Conservation (phyloP, 202 grass and related monocot genomes). For the Sporobolus alterniflorus region DNA sequence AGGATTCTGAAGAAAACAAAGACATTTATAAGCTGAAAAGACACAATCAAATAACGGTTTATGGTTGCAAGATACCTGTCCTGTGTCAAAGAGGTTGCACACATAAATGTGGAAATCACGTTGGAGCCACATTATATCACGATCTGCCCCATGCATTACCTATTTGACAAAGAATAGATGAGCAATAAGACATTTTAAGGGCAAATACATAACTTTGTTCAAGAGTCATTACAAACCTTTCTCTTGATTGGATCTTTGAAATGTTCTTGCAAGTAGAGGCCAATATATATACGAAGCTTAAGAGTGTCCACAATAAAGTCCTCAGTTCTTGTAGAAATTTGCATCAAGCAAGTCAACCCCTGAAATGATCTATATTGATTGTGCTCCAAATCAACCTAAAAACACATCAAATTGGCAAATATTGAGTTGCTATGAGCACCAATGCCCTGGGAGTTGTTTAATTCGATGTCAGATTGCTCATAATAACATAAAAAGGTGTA, state of each 20-base stretch:
- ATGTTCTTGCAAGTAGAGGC: slow-evolving; percentile 72
- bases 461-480: slow-evolving; percentile 10
- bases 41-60: slow-evolving; percentile 15
- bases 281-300: slow-evolving; percentile 88
- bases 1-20: slow-evolving; percentile 11
- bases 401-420: slow-evolving; percentile 35
- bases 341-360: slow-evolving; percentile 98
- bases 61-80: slow-evolving; percentile 67
- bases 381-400: slow-evolving; percentile 99
- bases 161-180: slow-evolving; percentile 49
- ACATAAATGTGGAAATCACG: slow-evolving; percentile 93
- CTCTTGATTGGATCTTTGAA: slow-evolving; percentile 95
- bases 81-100: slow-evolving; percentile 97
- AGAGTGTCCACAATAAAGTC: slow-evolving; percentile 95
- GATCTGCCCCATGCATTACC: slow-evolving; percentile 96
- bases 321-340: slow-evolving; percentile 98
- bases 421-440: slow-evolving; percentile 9
- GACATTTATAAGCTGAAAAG: slow-evolving; percentile 8
- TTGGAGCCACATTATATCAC: slow-evolving; percentile 96
- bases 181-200: slow-evolving; percentile 35
- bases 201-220: slow-evolving; percentile 9
- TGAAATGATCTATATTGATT: slow-evolving; percentile 98
- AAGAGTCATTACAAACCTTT: slow-evolving; percentile 61
- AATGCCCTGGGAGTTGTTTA: slow-evolving; percentile 15
- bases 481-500: slow-evolving; percentile 25